Percentiles rank a stretch among this genome's conserved stretches.
Conservation (phyloP, 306 rosid genomes). For the Dryas drummondii region DNA sequence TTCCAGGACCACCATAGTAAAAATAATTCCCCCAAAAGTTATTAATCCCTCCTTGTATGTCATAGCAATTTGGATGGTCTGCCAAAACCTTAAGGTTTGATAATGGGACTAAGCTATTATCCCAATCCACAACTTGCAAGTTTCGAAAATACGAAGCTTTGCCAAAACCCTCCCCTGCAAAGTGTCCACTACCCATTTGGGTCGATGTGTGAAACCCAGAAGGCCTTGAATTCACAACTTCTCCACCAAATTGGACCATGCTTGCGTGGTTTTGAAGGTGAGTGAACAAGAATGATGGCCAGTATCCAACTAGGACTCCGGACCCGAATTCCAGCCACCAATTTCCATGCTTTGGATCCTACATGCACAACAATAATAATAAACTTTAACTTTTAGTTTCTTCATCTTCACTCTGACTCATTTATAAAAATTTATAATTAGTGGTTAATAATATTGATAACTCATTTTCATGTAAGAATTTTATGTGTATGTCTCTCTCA, state of each 20-base stretch:
- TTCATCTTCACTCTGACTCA: slow-evolving; percentile 18
- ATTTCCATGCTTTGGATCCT: slow-evolving; percentile 96
- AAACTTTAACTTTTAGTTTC: not conserved
- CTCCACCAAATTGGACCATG: slow-evolving; percentile 95
- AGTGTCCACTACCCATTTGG: slow-evolving; percentile 96
- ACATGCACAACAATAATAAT: not conserved
- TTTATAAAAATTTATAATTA: not conserved
- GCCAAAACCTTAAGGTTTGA: slow-evolving; percentile 79
- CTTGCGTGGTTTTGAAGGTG: slow-evolving; percentile 79
- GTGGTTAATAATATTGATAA: not conserved
- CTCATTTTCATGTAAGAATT: not conserved
- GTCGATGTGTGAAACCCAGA: slow-evolving; percentile 72
- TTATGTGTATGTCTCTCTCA: too few relatives aligned
- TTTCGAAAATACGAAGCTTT: slow-evolving; percentile 88
- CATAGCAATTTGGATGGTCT: slow-evolving; percentile 91
- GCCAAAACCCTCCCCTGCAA: slow-evolving; percentile 80
- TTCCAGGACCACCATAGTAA: slow-evolving; percentile 98
- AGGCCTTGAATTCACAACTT: slow-evolving; percentile 68
- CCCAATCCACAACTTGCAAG: slow-evolving; percentile 91
- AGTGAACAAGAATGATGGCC: slow-evolving; percentile 88
- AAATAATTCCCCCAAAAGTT: slow-evolving; percentile 91
- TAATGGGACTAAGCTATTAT: slow-evolving; percentile 69
- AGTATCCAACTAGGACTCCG: slow-evolving; percentile 74
- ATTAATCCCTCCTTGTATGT: slow-evolving; percentile 87
- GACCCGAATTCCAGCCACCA: slow-evolving; percentile 97